Base-by-base conservation (phyloP, 495 filamentous ascomycete genomes). In the Penicillium flavigenum region DNA sequence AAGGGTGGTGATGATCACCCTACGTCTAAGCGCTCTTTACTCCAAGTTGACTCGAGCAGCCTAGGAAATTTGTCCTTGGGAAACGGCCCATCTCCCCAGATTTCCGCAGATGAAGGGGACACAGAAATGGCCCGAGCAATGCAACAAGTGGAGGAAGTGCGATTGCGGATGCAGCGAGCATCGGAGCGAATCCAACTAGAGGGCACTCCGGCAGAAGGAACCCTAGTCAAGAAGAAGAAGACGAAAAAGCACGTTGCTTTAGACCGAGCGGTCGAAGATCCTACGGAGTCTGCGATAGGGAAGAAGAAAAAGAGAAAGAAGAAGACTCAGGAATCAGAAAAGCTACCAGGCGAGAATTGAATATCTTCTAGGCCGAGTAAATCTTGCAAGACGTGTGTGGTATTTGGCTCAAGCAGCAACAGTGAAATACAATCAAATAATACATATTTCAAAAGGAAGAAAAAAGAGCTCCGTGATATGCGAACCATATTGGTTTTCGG, bases 91-190 rank as follows among this genome's bases (percentile, higher is more conserved):
- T 57, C 52, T 26, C 47, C 54, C 26, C 49, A 49, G 6, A 34
- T 45, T 27, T 32, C 48, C 29, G 26, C 22, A 5, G 59, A 56
- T 45, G 77, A 79, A 12, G 86, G 92, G 63, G 91, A 96, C 55
- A 82, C 78, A 1, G 92, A 96, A 70, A 93, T 96, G 89, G 81
- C 78, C 29, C 85, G 81, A 65, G 94, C 92, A 5, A 83, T 96
- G 77, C 84, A 85, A 67, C 86, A 96, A 67, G 88, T 98, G 14
- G 93, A 97, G 75, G 79, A 84, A 47, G 70, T 95, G 51, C 78
- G 94, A 38, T 69, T 95, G 49, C 89, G 93, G 70, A 97, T 98
- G 91, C 92, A 97, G 73, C 76, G 91, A 62, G 88, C 88, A 16
- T 88, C 89, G 34, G 92, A 98, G 74, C 75, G 90, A 51, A 87